Evolutionary conservation across 768 basidiomycete species (phyloP).

Genomic region (Lactarius sanguifluus): DNA sequence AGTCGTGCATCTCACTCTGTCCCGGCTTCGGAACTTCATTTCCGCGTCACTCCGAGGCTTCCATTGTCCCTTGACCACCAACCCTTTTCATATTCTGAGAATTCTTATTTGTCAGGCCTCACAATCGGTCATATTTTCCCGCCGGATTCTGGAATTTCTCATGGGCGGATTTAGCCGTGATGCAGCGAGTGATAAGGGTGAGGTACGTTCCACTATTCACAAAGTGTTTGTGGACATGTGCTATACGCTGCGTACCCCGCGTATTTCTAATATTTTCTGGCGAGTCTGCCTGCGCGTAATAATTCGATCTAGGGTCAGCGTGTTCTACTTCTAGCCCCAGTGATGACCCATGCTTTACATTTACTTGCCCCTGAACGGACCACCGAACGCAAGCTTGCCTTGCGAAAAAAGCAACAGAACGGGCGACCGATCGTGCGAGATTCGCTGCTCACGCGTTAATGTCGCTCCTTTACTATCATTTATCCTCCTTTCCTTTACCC

Average conservation of each 20-base stretch:
- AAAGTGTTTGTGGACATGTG: conserved; percentile 9
- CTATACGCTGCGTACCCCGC: not conserved
- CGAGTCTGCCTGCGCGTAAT: not conserved
- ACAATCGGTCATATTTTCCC: conserved; percentile 18
- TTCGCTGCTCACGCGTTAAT: conserved; percentile 16
- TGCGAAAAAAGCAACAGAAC: not conserved
- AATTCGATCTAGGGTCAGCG: not conserved
- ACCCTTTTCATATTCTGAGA: conserved; percentile 2
- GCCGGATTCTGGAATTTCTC: conserved; percentile 15
- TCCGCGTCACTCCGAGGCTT: conserved; percentile 14
- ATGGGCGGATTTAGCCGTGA: conserved; percentile 22
- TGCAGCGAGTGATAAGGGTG: conserved; percentile 13
- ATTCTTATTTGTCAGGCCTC: conserved; percentile 5
- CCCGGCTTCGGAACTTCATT: conserved; percentile 21
- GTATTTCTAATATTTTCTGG: not conserved
- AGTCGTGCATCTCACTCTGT: conserved; percentile 13
- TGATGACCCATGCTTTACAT: not conserved
- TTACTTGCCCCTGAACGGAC: not conserved
- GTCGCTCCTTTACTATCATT: not conserved
- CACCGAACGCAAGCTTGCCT: not conserved
- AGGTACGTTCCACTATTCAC: conserved; percentile 17
- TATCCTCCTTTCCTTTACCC: not conserved
- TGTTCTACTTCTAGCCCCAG: not conserved
- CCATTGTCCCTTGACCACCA: conserved; percentile 9
- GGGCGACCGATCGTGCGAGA: conserved; percentile 2